A percentile compares a stretch with the other conserved stretches of the same genome.
phyloP scores from a whole-genome alignment of 192 early-diverging fungal species.

The Borealophlyctis nickersoniae region DNA sequence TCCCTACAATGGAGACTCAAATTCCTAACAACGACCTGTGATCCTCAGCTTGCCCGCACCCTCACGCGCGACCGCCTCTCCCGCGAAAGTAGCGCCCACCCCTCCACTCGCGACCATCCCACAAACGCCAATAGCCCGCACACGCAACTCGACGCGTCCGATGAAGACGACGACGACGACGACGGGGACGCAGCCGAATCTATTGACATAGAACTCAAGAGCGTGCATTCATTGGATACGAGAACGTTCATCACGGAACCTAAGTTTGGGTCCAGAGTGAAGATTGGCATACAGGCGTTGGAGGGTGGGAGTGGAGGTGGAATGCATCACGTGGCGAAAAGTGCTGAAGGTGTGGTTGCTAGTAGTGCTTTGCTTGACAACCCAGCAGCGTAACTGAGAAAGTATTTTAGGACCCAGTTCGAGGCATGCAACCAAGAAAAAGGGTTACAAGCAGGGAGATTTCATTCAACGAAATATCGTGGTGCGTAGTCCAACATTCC shows the following conservation, averaged over 20 bases:
- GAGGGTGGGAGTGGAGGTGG: constrained; percentile 11
- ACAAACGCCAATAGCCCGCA: background rate
- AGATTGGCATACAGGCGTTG: constrained; percentile 19
- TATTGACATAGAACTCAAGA: constrained; percentile 34
- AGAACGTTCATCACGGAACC: constrained; percentile 51
- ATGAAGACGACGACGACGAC: constrained; percentile 17
- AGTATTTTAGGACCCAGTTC: constrained; percentile 17
- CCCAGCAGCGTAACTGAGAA: background rate
- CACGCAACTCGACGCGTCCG: background rate
- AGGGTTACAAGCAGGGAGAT: constrained; percentile 42
- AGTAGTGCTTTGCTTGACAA: background rate
- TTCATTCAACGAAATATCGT: constrained; percentile 50
- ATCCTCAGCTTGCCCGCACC: constrained; percentile 19
- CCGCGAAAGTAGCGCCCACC: constrained; percentile 15
- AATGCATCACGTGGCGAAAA: background rate
- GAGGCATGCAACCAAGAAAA: constrained; percentile 8
- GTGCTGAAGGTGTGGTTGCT: constrained; percentile 6
- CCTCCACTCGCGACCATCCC: background rate
- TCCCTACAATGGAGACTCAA: no score
- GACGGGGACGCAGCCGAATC: constrained; percentile 13
- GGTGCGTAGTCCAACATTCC: constrained; percentile 10
- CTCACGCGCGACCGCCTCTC: constrained; percentile 26
- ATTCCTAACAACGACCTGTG: no score
- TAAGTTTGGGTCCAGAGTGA: constrained; percentile 19
- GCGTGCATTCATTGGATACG: constrained; percentile 40